phyloP scores from a whole-genome alignment of 2,329 filamentous ascomycete species.

The Grosmannia clavigera region DNA sequence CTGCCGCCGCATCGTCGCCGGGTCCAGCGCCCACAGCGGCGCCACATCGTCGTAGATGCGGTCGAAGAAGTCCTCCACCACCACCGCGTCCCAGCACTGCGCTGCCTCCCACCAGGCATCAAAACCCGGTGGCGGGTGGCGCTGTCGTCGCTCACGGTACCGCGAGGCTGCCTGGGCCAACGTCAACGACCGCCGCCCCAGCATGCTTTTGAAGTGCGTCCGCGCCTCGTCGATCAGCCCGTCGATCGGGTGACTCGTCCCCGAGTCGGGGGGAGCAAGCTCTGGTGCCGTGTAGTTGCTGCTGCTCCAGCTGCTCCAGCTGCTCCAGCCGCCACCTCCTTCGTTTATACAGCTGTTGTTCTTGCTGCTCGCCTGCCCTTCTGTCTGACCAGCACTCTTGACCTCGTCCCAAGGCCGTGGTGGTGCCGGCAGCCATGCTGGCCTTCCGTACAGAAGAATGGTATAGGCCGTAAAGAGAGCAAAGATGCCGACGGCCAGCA shows the following conservation, averaged over 20 bases:
- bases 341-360: neutral
- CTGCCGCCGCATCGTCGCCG: slow-evolving; percentile 15
- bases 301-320: neutral
- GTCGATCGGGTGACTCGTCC: slow-evolving; percentile 29
- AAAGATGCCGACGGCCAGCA: neutral
- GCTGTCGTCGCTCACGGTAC: slow-evolving; percentile 31
- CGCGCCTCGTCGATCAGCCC: slow-evolving; percentile 29
- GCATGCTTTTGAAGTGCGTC: slow-evolving; percentile 24
- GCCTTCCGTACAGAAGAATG: slow-evolving; percentile 3
- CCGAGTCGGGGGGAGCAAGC: neutral
- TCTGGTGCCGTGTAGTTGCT: neutral
- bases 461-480: slow-evolving; percentile 2
- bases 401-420: neutral
- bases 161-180: slow-evolving; percentile 31
- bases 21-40: slow-evolving; percentile 42
- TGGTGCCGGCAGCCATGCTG: slow-evolving; percentile 1
- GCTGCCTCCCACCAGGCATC: slow-evolving; percentile 34
- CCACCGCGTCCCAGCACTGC: slow-evolving; percentile 25
- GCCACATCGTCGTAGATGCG: slow-evolving; percentile 39
- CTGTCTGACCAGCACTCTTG: neutral
- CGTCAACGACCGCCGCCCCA: slow-evolving; percentile 23
- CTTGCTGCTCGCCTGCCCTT: neutral
- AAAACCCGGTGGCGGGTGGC: slow-evolving; percentile 37
- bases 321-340: neutral
- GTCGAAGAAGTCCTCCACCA: slow-evolving; percentile 38